Evolutionary conservation across 495 filamentous ascomycete genomes (phyloP).

Genomic region (Neurospora sublineolata): DNA sequence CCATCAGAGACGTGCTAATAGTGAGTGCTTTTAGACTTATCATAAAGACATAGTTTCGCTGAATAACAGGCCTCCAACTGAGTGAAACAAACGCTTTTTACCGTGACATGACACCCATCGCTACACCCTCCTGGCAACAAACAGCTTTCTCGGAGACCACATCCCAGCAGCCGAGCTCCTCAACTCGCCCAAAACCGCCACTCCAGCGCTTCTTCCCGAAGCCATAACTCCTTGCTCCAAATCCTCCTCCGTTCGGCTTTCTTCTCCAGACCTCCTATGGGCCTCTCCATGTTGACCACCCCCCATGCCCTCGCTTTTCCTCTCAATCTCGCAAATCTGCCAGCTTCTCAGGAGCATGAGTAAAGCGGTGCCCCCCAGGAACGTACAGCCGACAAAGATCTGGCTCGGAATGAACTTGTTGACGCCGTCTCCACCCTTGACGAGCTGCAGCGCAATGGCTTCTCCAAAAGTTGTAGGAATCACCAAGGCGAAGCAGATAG

Average conservation of each 20-base stretch:
- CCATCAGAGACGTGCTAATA: too few species aligned
- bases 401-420: slow-evolving; percentile 7
- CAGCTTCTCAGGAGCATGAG: slow-evolving; percentile 6
- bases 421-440: slow-evolving; percentile 1
- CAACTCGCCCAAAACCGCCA: neutral
- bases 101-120: neutral
- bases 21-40: neutral
- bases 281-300: neutral
- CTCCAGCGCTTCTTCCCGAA: neutral
- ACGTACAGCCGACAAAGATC: slow-evolving; percentile 8
- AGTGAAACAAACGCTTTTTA: neutral
- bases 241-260: neutral
- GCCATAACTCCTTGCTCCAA: neutral
- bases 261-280: neutral
- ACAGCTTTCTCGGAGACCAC: neutral
- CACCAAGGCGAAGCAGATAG: slow-evolving; percentile 9
- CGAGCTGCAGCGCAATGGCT: slow-evolving; percentile 10
- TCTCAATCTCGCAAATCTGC: slow-evolving; percentile 9
- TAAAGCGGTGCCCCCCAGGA: slow-evolving; percentile 3
- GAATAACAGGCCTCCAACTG: neutral
- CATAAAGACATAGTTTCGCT: neutral
- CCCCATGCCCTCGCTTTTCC: neutral
- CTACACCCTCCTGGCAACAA: neutral
- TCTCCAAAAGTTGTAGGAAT: slow-evolving; percentile 11
- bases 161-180: neutral